Evolutionary conservation across 2,329 filamentous ascomycete species (phyloP), one percentile per base, ranked within the genome.

Genomic region (Mycosphaerelloides madeirae): DNA sequence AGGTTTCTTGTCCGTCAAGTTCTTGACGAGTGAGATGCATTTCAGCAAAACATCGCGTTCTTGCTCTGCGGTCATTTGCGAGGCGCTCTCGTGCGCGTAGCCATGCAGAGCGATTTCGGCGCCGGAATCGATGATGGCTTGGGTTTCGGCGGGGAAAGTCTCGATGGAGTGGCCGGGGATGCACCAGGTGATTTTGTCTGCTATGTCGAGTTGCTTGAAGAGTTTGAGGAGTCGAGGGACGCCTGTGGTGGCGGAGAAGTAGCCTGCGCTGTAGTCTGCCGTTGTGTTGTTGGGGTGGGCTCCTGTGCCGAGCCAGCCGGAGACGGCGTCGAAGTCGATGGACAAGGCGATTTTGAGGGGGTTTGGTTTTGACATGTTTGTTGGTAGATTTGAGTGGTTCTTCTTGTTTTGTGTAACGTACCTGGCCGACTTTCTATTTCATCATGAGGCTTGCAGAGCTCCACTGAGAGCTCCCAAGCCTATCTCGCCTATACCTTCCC

Each of bases 121-220:
- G 6, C 78, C 76, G 25, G 71, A 74, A 3, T 73, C 67, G 2
- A 78, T 61, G 16, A 81, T 75, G 35, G 67, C 65, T 39, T 65
- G 61, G 2, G 74, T 73, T 43, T 79, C 68, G 2, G 64, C 58
- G 0, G 77, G 77, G 49, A 81, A 81, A 8, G 71, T 78, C 51
- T 81, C 78, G 39, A 77, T 68, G 0, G 71, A 76, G 61, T 81
- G 78, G 36, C 78, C 77, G 0, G 78, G 78, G 9, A 81, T 72
- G 54, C 79, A 80, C 78, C 77, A 81, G 3, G 77, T 80, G 20
- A 76, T 68, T 46, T 74, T 74, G 20, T 77, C 67, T 3, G 74
- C 64, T 18, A 81, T 70, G 1, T 61, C 57, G 32, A 76, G 68
- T 53, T 73, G 76, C 25, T 70, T 67, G 55, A 81, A 75, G 39